Evolutionary conservation across 768 basidiomycete species (phyloP).

Genomic region (Boletus sp.): DNA sequence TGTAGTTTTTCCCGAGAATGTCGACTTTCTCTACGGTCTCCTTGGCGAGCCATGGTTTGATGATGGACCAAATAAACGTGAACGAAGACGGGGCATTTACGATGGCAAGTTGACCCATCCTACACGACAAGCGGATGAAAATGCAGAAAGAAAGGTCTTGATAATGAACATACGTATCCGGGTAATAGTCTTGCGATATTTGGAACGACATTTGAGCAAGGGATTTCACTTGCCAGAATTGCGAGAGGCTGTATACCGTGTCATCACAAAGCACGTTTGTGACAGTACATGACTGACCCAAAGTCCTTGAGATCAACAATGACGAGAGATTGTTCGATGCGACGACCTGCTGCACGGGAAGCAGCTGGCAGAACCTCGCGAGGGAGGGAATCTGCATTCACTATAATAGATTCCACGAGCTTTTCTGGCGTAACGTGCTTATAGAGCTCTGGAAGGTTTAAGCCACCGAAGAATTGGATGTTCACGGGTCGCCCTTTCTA

Average conservation of each 20-base stretch:
- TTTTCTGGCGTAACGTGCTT: constrained; percentile 55
- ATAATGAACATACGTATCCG: constrained; percentile 58
- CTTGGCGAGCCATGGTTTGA: constrained; percentile 72
- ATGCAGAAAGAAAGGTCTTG: neutral
- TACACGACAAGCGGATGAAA: constrained; percentile 24
- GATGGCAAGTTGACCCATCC: constrained; percentile 71
- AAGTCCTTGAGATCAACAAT: constrained; percentile 73
- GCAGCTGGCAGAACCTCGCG: constrained; percentile 70
- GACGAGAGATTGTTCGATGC: constrained; percentile 53
- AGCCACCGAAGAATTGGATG: constrained; percentile 59
- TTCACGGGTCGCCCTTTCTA: constrained; percentile 74
- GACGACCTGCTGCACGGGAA: constrained; percentile 50
- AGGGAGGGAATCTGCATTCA: constrained; percentile 62
- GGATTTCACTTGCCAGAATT: constrained; percentile 77
- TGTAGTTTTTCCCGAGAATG: constrained; percentile 62
- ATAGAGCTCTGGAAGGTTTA: constrained; percentile 58
- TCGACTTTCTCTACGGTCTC: constrained; percentile 69
- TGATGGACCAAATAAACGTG: constrained; percentile 65
- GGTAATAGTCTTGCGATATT: constrained; percentile 76
- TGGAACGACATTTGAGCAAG: constrained; percentile 65
- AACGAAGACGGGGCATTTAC: constrained; percentile 74
- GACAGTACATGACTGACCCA: constrained; percentile 41
- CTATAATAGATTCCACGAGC: constrained; percentile 62
- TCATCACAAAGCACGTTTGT: neutral
- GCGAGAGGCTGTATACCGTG: constrained; percentile 44